Percentiles rank a stretch among this genome's conserved stretches.
Conservation (phyloP, 371 early-diverging fungal genomes). For the Parasitella parasitica region DNA sequence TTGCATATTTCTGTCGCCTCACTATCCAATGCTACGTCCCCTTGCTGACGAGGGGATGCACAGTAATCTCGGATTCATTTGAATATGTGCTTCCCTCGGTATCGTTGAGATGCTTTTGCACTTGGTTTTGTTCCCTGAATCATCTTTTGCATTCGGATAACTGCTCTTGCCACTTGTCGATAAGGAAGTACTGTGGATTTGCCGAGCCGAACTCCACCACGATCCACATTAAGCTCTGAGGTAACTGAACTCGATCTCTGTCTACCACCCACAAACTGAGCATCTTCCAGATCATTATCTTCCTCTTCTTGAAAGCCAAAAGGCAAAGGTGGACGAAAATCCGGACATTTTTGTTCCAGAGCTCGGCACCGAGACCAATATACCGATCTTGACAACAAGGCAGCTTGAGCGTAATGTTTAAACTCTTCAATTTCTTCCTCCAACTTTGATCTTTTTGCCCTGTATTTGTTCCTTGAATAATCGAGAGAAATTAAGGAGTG, state of each 20-base stretch:
- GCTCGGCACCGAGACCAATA: constrained; percentile 20
- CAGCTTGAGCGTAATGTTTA: constrained; percentile 16
- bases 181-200: constrained; percentile 14
- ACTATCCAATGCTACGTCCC: neutral
- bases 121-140: neutral
- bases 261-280: constrained; percentile 4
- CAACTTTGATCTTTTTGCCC: neutral
- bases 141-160: constrained; percentile 13
- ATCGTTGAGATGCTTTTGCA: neutral
- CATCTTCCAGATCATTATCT: neutral
- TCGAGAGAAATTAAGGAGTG: neutral
- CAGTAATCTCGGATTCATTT: constrained; percentile 17
- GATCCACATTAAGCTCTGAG: constrained; percentile 17
- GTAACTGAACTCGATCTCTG: constrained; percentile 18
- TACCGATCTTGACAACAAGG: constrained; percentile 4
- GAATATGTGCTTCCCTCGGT: constrained; percentile 8
- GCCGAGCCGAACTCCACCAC: constrained; percentile 12
- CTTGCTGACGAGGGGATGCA: constrained; percentile 1
- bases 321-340: constrained; percentile 12
- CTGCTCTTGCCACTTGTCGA: constrained; percentile 6
- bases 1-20: constrained; percentile 13
- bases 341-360: constrained; percentile 1
- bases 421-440: constrained; percentile 8
- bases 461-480: neutral
- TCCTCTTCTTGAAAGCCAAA: constrained; percentile 15